Evolutionary conservation across 495 filamentous ascomycete genomes (phyloP).

Genomic region (Daldinia caldariorum): DNA sequence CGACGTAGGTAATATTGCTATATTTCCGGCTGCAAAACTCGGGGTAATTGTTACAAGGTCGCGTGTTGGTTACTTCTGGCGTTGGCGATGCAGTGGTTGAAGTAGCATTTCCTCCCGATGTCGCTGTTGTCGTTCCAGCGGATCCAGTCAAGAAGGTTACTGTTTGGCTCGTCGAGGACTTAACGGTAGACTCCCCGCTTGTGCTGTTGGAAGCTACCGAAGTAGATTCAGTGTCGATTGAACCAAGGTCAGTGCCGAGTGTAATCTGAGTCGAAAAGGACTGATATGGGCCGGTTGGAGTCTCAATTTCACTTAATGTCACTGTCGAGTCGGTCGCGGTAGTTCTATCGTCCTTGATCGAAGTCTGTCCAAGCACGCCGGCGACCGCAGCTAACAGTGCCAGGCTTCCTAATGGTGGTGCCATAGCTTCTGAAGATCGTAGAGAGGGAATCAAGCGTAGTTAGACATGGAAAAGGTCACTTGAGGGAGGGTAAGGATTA

Average conservation of each 20-base stretch:
- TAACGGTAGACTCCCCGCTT: slow-evolving; percentile 33
- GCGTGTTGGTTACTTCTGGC: slow-evolving; percentile 68
- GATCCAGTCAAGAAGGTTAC: slow-evolving; percentile 58
- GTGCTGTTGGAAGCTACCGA: slow-evolving; percentile 54
- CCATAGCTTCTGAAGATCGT: slow-evolving; percentile 25
- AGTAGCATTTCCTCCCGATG: slow-evolving; percentile 48
- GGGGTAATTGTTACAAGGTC: slow-evolving; percentile 86
- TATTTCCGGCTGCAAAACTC: slow-evolving; percentile 85
- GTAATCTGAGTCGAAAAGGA: slow-evolving; percentile 51
- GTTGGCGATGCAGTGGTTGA: slow-evolving; percentile 52
- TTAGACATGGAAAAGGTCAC: slow-evolving; percentile 18
- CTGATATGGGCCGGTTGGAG: slow-evolving; percentile 53
- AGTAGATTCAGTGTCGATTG: slow-evolving; percentile 26
- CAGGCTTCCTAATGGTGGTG: slow-evolving; percentile 34
- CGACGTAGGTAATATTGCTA: slow-evolving; percentile 88
- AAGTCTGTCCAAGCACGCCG: slow-evolving; percentile 39
- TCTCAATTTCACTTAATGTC: slow-evolving; percentile 28
- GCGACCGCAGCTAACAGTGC: slow-evolving; percentile 35
- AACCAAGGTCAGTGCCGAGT: slow-evolving; percentile 42
- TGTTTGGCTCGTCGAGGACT: slow-evolving; percentile 41
- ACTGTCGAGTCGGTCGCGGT: slow-evolving; percentile 49
- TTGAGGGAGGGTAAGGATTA: not conserved
- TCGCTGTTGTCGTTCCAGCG: slow-evolving; percentile 41
- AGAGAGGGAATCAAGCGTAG: slow-evolving; percentile 15
- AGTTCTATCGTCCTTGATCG: slow-evolving; percentile 48